Evolutionary conservation across 225 moss, liverwort and hornwort genomes (phyloP), one percentile per base, ranked within the genome.

Genomic region (Marchantia paleacea): DNA sequence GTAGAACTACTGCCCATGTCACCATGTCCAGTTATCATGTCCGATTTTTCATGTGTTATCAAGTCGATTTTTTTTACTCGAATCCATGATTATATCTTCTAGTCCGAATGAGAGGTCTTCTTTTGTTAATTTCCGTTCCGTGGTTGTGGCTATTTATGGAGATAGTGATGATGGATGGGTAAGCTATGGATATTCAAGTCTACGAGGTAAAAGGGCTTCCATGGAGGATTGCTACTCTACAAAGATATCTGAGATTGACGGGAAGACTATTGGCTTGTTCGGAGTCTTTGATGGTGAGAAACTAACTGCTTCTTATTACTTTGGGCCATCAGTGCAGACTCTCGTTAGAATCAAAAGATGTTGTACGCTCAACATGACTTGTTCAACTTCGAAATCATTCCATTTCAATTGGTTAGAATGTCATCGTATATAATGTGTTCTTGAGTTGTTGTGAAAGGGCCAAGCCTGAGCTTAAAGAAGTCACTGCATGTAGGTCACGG

Each of bases 191-290:
- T 97, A 76, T 81, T 94, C 94, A 52, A 97, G 94, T 82, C 78
- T 92, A 52, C 91, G 91, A 65, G 96, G 96, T 50, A 97, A 97
- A 89, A 91, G 96, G 53, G 94, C 96, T 68, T 97, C 96, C 19
- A 97, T 97, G 96, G 96, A 97, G 85, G 96, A 97, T 78, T 97
- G 90, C 73, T 88, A 89, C 80, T 92, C 94, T 24, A 89, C 94
- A 7, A 87, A 89, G 85, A 87, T 93, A 77, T 86, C 87, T 48
- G 90, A 90, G 87, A 74, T 91, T 57, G 81, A 88, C 52, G 90
- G 88, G 22, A 82, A 77, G 60, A 81, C 87, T 51, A 86, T 94
- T 82, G 96, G 96, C 48, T 84, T 97, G 76, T 97, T 97, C 84
- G 96, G 96, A 49, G 96, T 97, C 55, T 97, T 97, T 79, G 96